Evolutionary conservation across 2,329 filamentous ascomycete genomes (phyloP).

Genomic region (Cercospora sojina): DNA sequence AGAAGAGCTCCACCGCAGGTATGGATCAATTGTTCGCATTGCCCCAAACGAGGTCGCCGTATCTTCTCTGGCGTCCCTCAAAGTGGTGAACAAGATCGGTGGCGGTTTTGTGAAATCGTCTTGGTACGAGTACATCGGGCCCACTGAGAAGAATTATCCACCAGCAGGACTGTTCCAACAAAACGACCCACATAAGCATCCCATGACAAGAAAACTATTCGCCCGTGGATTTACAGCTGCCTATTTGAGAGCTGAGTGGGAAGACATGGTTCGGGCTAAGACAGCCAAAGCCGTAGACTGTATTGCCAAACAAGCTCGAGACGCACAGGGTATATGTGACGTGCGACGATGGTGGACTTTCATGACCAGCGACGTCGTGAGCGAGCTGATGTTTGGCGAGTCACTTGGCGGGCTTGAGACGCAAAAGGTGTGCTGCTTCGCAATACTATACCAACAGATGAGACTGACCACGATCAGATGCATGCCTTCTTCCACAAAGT

Average conservation of each 20-base stretch:
- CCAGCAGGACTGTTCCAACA: constrained; percentile 8
- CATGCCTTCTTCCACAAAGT: constrained; percentile 9
- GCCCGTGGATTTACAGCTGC: constrained; percentile 39
- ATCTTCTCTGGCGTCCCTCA: constrained; percentile 29
- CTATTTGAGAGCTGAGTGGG: constrained; percentile 40
- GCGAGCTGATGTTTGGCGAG: constrained; percentile 43
- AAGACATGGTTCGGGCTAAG: constrained; percentile 38
- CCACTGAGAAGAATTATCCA: constrained; percentile 5
- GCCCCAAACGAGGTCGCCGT: constrained; percentile 29
- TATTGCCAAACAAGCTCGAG: constrained; percentile 31
- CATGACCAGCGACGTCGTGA: constrained; percentile 42
- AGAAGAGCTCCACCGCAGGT: constrained; percentile 38
- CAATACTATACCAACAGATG: not conserved
- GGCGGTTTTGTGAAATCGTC: constrained; percentile 31
- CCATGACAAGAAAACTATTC: constrained; percentile 39
- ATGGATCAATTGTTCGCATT: constrained; percentile 34
- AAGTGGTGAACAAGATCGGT: constrained; percentile 33
- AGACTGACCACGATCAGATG: constrained; percentile 14
- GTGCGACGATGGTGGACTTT: constrained; percentile 44
- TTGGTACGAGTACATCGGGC: constrained; percentile 30
- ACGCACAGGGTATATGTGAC: constrained; percentile 35
- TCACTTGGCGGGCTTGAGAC: constrained; percentile 41
- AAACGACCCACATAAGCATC: constrained; percentile 31
- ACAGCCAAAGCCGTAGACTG: constrained; percentile 33
- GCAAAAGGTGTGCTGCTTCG: constrained; percentile 30